Evolutionary conservation across 2,329 filamentous ascomycete genomes (phyloP).

Genomic region (Colletotrichum acutatum): DNA sequence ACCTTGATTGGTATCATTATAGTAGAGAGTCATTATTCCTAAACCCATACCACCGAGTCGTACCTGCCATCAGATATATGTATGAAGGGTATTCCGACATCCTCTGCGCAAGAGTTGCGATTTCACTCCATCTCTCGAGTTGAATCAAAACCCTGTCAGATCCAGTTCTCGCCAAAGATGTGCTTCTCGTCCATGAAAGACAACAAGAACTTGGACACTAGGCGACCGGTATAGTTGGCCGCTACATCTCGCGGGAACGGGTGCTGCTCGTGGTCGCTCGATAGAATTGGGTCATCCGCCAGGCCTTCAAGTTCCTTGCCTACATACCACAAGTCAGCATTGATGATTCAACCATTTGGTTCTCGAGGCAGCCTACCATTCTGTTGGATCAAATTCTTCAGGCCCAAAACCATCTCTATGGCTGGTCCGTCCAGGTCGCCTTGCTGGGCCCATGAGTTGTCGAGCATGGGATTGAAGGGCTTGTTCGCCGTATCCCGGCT

Average conservation of each 20-base stretch:
- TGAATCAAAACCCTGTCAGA: background rate
- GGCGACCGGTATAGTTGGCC: conserved; percentile 62
- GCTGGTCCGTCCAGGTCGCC: conserved; percentile 59
- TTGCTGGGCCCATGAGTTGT: conserved; percentile 52
- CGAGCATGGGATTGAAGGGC: conserved; percentile 67
- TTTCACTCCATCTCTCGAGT: background rate
- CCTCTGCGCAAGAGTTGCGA: background rate
- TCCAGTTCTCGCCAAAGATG: conserved; percentile 51
- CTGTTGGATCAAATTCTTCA: conserved; percentile 57
- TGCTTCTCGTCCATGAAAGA: conserved; percentile 63
- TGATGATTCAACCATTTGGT: background rate
- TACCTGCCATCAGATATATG: background rate
- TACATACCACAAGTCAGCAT: conserved; percentile 34
- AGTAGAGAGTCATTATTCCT: background rate
- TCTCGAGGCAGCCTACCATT: conserved; percentile 53
- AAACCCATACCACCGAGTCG: background rate
- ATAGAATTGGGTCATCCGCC: conserved; percentile 57
- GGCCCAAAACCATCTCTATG: conserved; percentile 55
- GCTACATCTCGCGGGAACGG: conserved; percentile 60
- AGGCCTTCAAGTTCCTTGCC: conserved; percentile 57
- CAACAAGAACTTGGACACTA: conserved; percentile 64
- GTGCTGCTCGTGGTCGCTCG: conserved; percentile 53
- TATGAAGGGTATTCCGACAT: conserved; percentile 8
- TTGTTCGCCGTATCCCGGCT: conserved; percentile 58
- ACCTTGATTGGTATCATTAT: background rate